Evolutionary conservation across 805 yeast genomes (phyloP).

Genomic region (Kluyveromyces nonfermentans): DNA sequence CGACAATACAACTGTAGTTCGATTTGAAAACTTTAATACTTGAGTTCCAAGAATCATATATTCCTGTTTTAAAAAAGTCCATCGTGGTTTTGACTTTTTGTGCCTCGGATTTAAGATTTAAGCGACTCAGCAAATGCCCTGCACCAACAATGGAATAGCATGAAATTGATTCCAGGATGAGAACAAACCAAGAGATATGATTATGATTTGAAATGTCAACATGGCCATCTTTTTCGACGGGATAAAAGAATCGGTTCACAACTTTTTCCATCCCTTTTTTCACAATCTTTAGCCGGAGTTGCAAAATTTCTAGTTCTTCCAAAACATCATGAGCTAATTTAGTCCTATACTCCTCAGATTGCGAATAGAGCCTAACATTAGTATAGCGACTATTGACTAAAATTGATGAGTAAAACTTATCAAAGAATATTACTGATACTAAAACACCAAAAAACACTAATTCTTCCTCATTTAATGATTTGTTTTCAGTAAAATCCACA

Average conservation of each 20-base stretch:
- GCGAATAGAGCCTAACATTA: slow-evolving; percentile 19
- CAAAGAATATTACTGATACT: slow-evolving; percentile 12
- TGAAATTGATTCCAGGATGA: slow-evolving; percentile 1
- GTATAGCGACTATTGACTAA: slow-evolving; percentile 22
- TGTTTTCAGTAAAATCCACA: background rate
- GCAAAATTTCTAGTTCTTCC: slow-evolving; percentile 9
- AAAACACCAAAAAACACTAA: slow-evolving; percentile 16
- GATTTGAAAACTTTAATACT: background rate
- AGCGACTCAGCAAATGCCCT: slow-evolving; percentile 6
- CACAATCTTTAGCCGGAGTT: slow-evolving; percentile 14
- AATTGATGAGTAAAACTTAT: slow-evolving; percentile 16
- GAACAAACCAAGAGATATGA: background rate
- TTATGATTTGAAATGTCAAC: background rate
- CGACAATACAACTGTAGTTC: background rate
- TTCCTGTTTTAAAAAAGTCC: background rate
- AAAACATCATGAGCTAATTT: slow-evolving; percentile 14
- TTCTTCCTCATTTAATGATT: background rate
- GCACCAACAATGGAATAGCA: slow-evolving; percentile 5
- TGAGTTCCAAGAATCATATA: slow-evolving; percentile 5
- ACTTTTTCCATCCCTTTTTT: slow-evolving; percentile 15
- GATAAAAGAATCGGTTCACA: slow-evolving; percentile 12
- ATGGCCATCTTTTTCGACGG: background rate
- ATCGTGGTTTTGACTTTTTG: background rate
- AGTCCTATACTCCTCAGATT: slow-evolving; percentile 13
- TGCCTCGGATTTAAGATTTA: slow-evolving; percentile 2